Base-by-base conservation (phyloP, 495 filamentous ascomycete species). In the Aspergillus campestris region DNA sequence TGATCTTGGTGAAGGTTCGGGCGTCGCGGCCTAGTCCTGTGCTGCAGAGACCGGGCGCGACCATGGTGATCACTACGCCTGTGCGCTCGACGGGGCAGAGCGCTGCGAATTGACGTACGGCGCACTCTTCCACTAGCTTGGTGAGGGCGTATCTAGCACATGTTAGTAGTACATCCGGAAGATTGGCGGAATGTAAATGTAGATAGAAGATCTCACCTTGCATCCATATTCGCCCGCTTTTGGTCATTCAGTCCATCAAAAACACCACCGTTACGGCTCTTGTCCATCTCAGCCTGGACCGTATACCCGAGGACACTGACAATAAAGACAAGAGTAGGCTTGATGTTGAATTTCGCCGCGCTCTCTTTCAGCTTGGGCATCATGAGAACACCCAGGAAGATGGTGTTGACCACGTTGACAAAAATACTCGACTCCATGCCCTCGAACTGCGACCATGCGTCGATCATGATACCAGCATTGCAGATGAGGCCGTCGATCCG, bases 1-100 rank as follows among this genome's bases (percentile, higher is more conserved):
- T 45, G 12, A 51, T 32, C 58, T 55, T 14, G 41, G 52, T 34
- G 40, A 37, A 40, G 12, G 40, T 41, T 2, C 45, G 54, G 33
- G 51, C 52, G 18, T 66, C 36, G 35, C 68, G 55, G 11, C 49
- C 53, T 0, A 71, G 59, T 7, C 64, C 59, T 0, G 64, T 62
- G 34, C 49, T 59, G 28, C 70, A 73, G 37, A 74, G 47, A 29
- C 74, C 74, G 1, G 70, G 70, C 42, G 62, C 66, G 49, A 66
- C 56, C 13, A 61, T 50, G 33, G 64, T 73, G 36, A 73, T 38
- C 44, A 72, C 59, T 6, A 69, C 69, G 10, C 66, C 53, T 2
- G 65, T 63, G n/a, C 59, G 64, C 34, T 46, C 47, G 29, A 62
- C 50, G 8, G 52, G 50, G 12, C 40, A 14, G 8, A 35, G 18